Base-by-base conservation (phyloP, 1,139 yeast species). In the Geotrichum siamense region DNA sequence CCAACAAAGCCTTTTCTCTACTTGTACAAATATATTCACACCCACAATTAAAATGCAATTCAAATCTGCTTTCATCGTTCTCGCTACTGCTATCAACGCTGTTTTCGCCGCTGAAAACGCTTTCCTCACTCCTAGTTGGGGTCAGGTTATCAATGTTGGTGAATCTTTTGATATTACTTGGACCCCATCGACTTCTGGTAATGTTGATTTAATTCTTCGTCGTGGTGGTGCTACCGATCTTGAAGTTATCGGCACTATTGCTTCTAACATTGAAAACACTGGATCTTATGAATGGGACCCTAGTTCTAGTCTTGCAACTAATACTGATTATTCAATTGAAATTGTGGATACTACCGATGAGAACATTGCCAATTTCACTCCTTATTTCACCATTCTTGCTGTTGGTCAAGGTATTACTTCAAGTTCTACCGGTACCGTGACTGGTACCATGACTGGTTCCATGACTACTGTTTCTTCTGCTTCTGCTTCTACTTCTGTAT, bases 251-350 rank as follows among this genome's bases (percentile, higher is more conserved):
- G 44, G 40, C 44, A 54, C 59, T 25, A 61, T 62, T 52, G 67
- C 64, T 27, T 41, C 55, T 8, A 51, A 50, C 35, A 43, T 61
- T 43, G 52, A 50, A 33, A 62, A 62, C 56, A 41, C 57, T 35
- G 67, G 67, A 25, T 23, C 50, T 12, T 61, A 51, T 52, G 34
- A 47, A 19, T 62, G 66, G 66, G 42, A 44, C 21, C 55, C 61
- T 19, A 60, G 62, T 17, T 46, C 47, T 36, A 38, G 47, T 15
- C 45, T 50, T 13, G 32, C 42, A 9, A 48, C 62, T 23, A 47
- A 52, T 44, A 53, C 62, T 25, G 60, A 53, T 38, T 56, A 66
- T 66, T 33, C 67, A 58, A 31, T 70, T 65, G 45, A 61, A 63
- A 45, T 62, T 37, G 39, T 31, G 33, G 49, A 46, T 28, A 37